Conservation (phyloP, 352 stramenopile species). For the Globisporangium acanthophoron region DNA sequence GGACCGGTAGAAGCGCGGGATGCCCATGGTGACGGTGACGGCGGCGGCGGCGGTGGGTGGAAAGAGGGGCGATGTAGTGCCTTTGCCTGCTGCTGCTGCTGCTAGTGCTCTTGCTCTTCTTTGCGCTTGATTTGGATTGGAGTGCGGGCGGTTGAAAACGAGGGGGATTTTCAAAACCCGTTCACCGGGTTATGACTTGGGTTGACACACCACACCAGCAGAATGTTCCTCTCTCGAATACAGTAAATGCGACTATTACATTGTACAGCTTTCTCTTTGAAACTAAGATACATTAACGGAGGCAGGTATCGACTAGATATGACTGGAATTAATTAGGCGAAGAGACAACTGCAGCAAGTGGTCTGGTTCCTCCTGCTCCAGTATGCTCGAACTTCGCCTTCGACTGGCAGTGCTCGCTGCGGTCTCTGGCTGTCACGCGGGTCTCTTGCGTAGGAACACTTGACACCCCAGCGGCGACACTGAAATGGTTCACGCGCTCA, state of each 20-base stretch:
- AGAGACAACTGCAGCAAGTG: too few relatives aligned
- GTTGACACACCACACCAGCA: background rate
- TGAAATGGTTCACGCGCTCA: background rate
- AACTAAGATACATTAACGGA: too few relatives aligned
- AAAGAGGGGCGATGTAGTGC: background rate
- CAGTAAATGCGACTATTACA: background rate
- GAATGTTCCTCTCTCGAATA: background rate
- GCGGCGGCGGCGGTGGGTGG: background rate
- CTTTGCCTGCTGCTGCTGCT: background rate
- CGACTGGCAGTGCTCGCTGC: too few relatives aligned
- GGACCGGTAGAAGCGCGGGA: constrained; percentile 93
- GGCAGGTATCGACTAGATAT: too few relatives aligned
- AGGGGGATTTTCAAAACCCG: background rate
- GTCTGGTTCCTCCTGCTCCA: too few relatives aligned
- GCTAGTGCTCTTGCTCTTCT: background rate
- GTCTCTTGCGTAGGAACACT: background rate
- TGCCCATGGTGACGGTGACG: constrained; percentile 58
- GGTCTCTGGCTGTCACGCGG: too few relatives aligned
- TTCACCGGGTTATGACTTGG: background rate
- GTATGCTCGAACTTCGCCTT: too few relatives aligned
- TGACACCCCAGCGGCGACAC: too few relatives aligned
- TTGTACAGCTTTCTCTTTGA: background rate
- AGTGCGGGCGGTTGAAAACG: background rate
- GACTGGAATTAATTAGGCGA: too few relatives aligned
- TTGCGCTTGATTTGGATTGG: background rate